Percentiles rank a stretch among this genome's conserved stretches.
Evolutionary conservation across 1,284 basidiomycete genomes (phyloP).

Genomic region (Moesziomyces parantarcticus): DNA sequence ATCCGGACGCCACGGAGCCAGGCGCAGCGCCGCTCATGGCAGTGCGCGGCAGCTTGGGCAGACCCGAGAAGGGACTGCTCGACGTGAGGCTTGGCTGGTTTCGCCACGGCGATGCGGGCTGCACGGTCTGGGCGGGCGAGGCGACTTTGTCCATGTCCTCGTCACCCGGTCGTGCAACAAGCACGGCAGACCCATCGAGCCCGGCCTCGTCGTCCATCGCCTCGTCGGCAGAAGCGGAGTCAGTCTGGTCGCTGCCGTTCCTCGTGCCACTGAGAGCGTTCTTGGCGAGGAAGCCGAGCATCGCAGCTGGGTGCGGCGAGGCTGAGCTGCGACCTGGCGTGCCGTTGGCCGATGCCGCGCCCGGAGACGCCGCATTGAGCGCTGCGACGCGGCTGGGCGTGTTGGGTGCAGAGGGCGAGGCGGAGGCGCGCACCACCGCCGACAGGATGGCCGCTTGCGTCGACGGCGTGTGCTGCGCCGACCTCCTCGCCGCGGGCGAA

Average conservation of each 20-base stretch:
- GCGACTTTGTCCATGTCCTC: slow-evolving; percentile 1
- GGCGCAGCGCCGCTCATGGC: slow-evolving; percentile 4
- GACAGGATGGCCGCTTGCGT: slow-evolving; percentile 48
- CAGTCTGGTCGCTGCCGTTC: not conserved
- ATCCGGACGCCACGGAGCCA: slow-evolving; percentile 27
- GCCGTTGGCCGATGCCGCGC: slow-evolving; percentile 10
- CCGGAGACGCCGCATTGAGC: not conserved
- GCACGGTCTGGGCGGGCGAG: slow-evolving; percentile 1
- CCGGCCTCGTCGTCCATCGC: slow-evolving; percentile 26
- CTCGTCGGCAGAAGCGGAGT: slow-evolving; percentile 8
- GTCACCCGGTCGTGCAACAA: slow-evolving; percentile 17
- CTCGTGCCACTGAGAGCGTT: slow-evolving; percentile 32
- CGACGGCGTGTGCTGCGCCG: slow-evolving; percentile 24
- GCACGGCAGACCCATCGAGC: slow-evolving; percentile 29
- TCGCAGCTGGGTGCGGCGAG: slow-evolving; percentile 28
- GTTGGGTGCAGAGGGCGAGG: slow-evolving; percentile 35
- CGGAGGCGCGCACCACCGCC: slow-evolving; percentile 42
- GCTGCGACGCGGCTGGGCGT: slow-evolving; percentile 22
- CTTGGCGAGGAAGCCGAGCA: slow-evolving; percentile 49
- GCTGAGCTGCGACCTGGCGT: slow-evolving; percentile 18
- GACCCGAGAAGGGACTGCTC: slow-evolving; percentile 48
- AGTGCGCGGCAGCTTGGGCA: slow-evolving; percentile 38
- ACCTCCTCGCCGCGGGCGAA: slow-evolving; percentile 29
- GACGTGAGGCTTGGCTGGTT: slow-evolving; percentile 45
- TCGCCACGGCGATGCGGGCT: slow-evolving; percentile 34